Base-by-base conservation (phyloP, 257 asterid species). In the Solanum dulcamara region DNA sequence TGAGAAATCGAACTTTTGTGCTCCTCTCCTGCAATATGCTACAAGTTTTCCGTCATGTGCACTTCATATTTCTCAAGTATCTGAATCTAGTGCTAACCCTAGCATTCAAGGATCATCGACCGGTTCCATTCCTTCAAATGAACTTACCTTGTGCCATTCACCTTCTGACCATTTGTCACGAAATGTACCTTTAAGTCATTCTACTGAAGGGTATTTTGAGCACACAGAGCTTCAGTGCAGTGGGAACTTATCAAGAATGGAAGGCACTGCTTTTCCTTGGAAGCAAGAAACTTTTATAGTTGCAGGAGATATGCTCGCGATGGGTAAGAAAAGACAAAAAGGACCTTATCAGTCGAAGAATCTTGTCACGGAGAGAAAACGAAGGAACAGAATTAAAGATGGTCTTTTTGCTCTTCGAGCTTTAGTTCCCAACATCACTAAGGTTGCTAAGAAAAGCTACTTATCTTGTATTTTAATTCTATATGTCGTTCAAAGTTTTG, bases 381-480 rank as follows among this genome's bases (percentile, higher is more conserved):
- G 98, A 82, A 93, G 99, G 91, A 88, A 91, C 89, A 93, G 92
- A 91, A 94, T 94, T 74, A 94, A 93, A 55, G 91, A 89, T 2
- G 92, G 96, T 10, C 90, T 93, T 85, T 86, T 89, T 85, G 88
- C 93, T 84, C 97, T 96, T 48, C 97, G 99, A 5, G 88, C 98
- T 37, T 57, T 94, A 83, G 98, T 96, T 86, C 99, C 99, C 17
- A 91, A 93, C 9, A 96, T 96, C 75, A 66, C 98, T 18, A 96
- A 94, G 98, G 98, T 96, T 84, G 62, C 28, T 77, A 46, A 26
- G 15, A 17, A 17, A 62, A 22, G 81, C 28, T 33, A 48, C 17
- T 57, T 15, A 15, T 32, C 14, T 44, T 35, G 15, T 68, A 42
- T 22, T 66, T 66, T 10, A 46, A 1, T 38, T 22, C 53, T n/a